Percentiles rank a stretch among this genome's conserved stretches.
Evolutionary conservation across 2,329 filamentous ascomycete genomes (phyloP).

Genomic region (Cyphellophora attinorum): DNA sequence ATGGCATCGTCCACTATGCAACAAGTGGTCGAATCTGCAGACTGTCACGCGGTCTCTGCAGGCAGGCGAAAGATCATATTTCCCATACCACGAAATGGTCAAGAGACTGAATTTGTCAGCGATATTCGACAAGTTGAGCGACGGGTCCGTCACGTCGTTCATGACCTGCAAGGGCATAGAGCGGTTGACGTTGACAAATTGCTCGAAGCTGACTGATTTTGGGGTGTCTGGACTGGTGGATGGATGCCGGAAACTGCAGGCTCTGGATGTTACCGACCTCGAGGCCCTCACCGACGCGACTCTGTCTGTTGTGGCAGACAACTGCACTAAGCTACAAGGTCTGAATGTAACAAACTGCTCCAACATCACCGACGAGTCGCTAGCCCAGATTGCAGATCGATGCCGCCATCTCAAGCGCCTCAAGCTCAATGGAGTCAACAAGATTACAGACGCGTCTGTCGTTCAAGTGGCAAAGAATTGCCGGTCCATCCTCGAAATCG

Average conservation of each 20-base stretch:
- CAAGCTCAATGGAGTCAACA: constrained; percentile 87
- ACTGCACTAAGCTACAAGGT: constrained; percentile 79
- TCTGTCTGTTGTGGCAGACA: constrained; percentile 64
- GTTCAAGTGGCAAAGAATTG: constrained; percentile 80
- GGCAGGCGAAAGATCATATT: constrained; percentile 60
- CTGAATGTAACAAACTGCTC: constrained; percentile 84
- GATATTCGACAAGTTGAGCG: constrained; percentile 66
- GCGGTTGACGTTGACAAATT: constrained; percentile 85
- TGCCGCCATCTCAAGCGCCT: constrained; percentile 86
- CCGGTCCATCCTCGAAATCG: constrained; percentile 89
- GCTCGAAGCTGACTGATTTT: constrained; percentile 71
- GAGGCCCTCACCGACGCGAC: constrained; percentile 72
- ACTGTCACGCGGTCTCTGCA: constrained; percentile 67
- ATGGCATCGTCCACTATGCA: constrained; percentile 90
- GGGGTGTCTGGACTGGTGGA: constrained; percentile 72
- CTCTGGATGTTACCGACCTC: constrained; percentile 79
- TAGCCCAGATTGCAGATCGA: constrained; percentile 68
- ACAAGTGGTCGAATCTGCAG: constrained; percentile 71
- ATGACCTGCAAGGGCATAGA: constrained; percentile 82
- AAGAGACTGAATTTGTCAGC: constrained; percentile 83
- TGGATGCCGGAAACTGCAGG: constrained; percentile 71
- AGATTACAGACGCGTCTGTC: constrained; percentile 73
- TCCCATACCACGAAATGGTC: constrained; percentile 81
- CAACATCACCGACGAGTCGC: constrained; percentile 74
- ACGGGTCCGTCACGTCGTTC: constrained; percentile 78